Conservation (phyloP, 148 eudicot genomes). For the Rhododendron molle region DNA sequence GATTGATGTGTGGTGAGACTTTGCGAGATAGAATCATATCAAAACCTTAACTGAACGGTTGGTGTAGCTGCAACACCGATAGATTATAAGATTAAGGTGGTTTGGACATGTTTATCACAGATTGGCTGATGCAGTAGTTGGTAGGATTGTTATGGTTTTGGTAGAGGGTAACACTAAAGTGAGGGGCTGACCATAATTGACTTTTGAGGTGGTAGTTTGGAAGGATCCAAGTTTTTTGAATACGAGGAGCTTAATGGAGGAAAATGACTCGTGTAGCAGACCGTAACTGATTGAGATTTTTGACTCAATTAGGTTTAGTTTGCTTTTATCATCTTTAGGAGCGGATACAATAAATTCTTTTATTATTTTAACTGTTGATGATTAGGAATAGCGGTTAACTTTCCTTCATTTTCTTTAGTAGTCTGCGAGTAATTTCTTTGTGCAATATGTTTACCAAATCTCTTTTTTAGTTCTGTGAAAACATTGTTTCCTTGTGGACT, state of each 20-base stretch:
- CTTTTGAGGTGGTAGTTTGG: neutral
- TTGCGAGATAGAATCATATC: neutral
- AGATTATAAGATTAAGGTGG: neutral
- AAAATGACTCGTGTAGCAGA: neutral
- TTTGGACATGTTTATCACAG: neutral
- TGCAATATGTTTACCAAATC: neutral
- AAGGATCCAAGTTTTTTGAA: neutral
- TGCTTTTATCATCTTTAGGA: neutral
- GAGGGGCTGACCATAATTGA: neutral
- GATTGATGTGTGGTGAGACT: neutral
- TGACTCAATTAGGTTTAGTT: neutral
- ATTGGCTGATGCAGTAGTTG: neutral
- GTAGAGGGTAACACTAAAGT: neutral
- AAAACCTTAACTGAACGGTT: neutral
- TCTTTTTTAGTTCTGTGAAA: slow-evolving; percentile 8
- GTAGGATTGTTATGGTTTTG: neutral
- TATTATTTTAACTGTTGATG: neutral
- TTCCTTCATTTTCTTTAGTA: neutral
- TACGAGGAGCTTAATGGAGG: neutral
- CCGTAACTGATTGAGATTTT: neutral
- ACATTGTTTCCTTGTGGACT: slow-evolving; percentile 8
- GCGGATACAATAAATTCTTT: neutral
- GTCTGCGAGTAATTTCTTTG: neutral
- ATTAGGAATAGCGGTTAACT: neutral
- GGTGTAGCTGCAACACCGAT: neutral